Percentiles rank a stretch among this genome's conserved stretches.
Evolutionary conservation across 169 alveolate genomes (phyloP).

Genomic region (Theileria parva): DNA sequence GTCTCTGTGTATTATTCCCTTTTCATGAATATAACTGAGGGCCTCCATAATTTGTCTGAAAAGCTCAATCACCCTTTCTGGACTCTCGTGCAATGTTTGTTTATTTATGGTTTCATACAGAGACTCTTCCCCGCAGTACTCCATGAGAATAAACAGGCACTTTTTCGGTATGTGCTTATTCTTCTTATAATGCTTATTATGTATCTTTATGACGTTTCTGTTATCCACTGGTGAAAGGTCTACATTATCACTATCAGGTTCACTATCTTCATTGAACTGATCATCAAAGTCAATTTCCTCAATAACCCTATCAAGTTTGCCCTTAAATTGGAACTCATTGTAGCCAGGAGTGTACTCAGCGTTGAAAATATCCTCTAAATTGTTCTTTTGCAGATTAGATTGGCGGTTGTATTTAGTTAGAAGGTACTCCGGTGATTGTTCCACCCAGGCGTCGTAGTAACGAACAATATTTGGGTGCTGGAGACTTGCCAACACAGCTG

Average conservation of each 20-base stretch:
- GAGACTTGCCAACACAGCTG: constrained; percentile 81
- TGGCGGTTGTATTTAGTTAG: neutral
- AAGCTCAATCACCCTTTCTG: constrained; percentile 72
- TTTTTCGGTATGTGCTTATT: constrained; percentile 59
- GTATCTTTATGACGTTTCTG: neutral
- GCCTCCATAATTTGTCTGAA: constrained; percentile 81
- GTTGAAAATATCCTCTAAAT: neutral
- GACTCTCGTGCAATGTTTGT: constrained; percentile 67
- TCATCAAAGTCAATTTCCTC: neutral
- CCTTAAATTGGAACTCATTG: neutral
- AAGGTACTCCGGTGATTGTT: constrained; percentile 58
- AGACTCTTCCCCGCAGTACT: constrained; percentile 81
- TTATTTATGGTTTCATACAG: constrained; percentile 73
- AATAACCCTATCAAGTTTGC: neutral
- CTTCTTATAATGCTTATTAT: constrained; percentile 21
- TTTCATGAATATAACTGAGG: constrained; percentile 81
- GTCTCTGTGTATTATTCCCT: constrained; percentile 83
- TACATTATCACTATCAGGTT: neutral
- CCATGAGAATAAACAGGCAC: constrained; percentile 81
- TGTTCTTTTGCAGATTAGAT: neutral
- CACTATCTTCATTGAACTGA: neutral
- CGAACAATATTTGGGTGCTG: constrained; percentile 82
- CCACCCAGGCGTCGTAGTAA: constrained; percentile 85
- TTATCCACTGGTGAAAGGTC: constrained; percentile 24
- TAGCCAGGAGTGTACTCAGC: neutral